Base-by-base conservation (phyloP, 169 alveolate genomes). In the Cryptosporidium sp. region DNA sequence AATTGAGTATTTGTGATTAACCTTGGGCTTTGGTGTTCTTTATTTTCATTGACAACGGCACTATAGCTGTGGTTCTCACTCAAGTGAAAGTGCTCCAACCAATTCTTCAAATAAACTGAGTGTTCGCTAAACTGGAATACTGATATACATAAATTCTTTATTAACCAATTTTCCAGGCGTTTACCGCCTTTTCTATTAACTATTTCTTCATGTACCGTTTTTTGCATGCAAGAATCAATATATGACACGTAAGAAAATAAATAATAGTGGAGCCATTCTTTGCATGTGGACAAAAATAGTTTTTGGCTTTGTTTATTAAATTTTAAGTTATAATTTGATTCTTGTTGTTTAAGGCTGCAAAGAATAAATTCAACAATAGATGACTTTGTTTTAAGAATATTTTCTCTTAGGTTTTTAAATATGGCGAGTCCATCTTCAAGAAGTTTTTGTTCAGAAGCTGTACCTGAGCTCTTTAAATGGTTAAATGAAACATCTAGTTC, bases 191-290 rank as follows among this genome's bases (percentile, higher is more conserved):
- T 80, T 29, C 67, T 62, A 18, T 16, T 50, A 12, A 16, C 43
- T 16, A 80, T 26, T 26, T 61, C 89, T 0, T 80, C 74, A 21
- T 65, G 33, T n/a, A 80, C 26, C 37, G 75, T 80, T 59, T 62
- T 80, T 29, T 62, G 59, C 67, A 80, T 41, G 70, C 89, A 80
- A 29, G 41, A 21, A 6, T 80, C 89, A 35, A n/a, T 80, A 29
- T 80, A 62, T 9, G 89, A 80, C 37, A 80, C 55, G 52, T 62
- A 65, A 35, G 89, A 80, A 48, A 80, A 80, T 39, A 80, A 14
- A 23, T 43, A 80, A 29, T 80, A 80, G 39, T 80, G 89, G 12
- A 80, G 39, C 89, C 89, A 80, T 48, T 80, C 89, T 59, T 43
- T 80, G 39, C 41, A 43, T 45, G 58, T 51, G 41, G 61, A 37